These are phyloP conservation scores for Stachybotrys elegans DNA, from an alignment of 2,329 filamentous ascomycete genomes.

Conservation along the genomic window DNA sequence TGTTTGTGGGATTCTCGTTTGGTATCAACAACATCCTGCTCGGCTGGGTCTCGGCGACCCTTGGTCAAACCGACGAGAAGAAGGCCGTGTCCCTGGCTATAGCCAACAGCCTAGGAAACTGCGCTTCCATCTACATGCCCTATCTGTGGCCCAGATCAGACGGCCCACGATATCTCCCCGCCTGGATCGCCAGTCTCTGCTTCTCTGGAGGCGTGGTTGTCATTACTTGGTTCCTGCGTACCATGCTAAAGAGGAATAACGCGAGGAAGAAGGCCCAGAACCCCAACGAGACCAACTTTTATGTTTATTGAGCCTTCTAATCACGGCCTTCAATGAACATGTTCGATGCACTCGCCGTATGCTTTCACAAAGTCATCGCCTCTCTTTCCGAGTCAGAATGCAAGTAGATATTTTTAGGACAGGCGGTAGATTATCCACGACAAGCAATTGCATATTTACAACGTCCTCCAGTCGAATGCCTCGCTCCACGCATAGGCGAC, in stretches of 20 bases:
- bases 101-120: conserved; percentile 13
- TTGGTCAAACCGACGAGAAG: conserved; percentile 36
- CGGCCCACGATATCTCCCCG: conserved; percentile 9
- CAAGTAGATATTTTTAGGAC: no score
- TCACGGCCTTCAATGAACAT: no score
- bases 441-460: no score
- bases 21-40: conserved; percentile 31
- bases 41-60: conserved; percentile 31
- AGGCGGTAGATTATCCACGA: no score
- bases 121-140: conserved; percentile 13
- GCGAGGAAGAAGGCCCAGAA: not conserved
- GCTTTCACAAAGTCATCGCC: no score
- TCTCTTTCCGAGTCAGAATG: no score
- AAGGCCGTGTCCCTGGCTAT: conserved; percentile 25
- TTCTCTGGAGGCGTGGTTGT: not conserved
- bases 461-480: conserved; percentile 41
- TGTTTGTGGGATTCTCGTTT: conserved; percentile 21
- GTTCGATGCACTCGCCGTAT: no score
- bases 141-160: conserved; percentile 11
- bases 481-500: conserved; percentile 43
- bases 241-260: not conserved
- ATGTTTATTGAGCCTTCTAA: conserved; percentile 1
- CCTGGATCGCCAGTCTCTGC: conserved; percentile 6
- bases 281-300: conserved; percentile 1
- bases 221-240: not conserved